Conservation (phyloP, 495 filamentous ascomycete species). For the Tuber indicum region DNA sequence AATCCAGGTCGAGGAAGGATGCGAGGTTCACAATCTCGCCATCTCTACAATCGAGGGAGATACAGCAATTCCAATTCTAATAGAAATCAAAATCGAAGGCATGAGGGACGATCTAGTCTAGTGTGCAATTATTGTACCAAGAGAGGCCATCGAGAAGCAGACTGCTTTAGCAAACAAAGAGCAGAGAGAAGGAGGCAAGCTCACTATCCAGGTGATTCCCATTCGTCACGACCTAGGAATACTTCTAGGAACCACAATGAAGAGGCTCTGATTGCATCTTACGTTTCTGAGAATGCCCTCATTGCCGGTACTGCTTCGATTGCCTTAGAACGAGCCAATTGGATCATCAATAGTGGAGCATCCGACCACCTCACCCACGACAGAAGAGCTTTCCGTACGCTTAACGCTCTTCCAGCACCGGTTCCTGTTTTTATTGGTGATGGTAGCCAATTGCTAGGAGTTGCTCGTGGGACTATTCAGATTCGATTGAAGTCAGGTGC, state of each 20-base stretch:
- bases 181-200: not conserved
- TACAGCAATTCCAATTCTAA: no score
- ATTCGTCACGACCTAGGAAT: rapidly evolving
- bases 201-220: rapidly evolving
- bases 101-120: no score
- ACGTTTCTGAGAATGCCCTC: not conserved
- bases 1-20: no score
- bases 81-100: no score
- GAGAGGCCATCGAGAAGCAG: no score
- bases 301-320: not conserved
- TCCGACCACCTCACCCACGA: not conserved
- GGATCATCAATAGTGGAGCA: not conserved
- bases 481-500: not conserved
- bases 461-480: not conserved
- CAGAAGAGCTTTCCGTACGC: not conserved
- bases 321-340: not conserved
- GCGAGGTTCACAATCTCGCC: rapidly evolving
- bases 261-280: not conserved
- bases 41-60: no score
- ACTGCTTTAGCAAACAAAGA: no score
- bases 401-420: not conserved
- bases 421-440: not conserved
- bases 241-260: not conserved
- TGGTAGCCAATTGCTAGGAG: not conserved
- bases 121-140: no score